Evolutionary conservation across 495 filamentous ascomycete species (phyloP).

Genomic region (Viridothelium virens): DNA sequence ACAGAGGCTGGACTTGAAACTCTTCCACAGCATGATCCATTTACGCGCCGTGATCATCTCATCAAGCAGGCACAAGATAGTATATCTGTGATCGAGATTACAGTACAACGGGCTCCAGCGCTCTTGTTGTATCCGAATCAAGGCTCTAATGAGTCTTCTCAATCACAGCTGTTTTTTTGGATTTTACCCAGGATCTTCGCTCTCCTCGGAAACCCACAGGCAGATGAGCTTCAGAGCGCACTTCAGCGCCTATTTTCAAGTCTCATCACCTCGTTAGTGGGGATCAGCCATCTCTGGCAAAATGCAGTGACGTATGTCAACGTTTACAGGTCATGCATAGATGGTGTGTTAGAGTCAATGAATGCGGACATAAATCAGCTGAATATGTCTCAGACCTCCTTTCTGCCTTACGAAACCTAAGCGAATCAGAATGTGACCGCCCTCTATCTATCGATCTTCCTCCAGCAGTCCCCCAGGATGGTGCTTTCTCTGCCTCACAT

Average conservation of each 20-base stretch:
- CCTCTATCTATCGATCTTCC: not conserved
- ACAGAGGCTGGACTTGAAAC: slow-evolving; percentile 69
- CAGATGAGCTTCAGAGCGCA: slow-evolving; percentile 20
- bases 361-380: not conserved
- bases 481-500: not conserved
- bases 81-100: slow-evolving; percentile 62
- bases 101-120: slow-evolving; percentile 64
- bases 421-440: not conserved
- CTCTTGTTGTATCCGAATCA: slow-evolving; percentile 51
- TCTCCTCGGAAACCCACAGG: slow-evolving; percentile 41
- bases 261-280: slow-evolving; percentile 16
- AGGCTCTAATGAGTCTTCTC: slow-evolving; percentile 37
- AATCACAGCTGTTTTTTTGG: slow-evolving; percentile 69
- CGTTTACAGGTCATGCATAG: slow-evolving; percentile 26
- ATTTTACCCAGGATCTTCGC: slow-evolving; percentile 56
- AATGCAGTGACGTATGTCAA: slow-evolving; percentile 20
- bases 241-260: slow-evolving; percentile 28
- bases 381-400: not conserved
- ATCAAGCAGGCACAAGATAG: slow-evolving; percentile 56
- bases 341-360: slow-evolving; percentile 25
- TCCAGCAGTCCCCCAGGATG: not conserved
- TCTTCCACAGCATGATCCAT: slow-evolving; percentile 53
- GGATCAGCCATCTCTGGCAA: slow-evolving; percentile 20
- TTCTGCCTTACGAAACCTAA: not conserved
- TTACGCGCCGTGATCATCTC: slow-evolving; percentile 45